Percentiles rank a stretch among this genome's conserved stretches.
phyloP scores from a whole-genome alignment of 345 rosid genomes.

The Geranium rotundifolium region DNA sequence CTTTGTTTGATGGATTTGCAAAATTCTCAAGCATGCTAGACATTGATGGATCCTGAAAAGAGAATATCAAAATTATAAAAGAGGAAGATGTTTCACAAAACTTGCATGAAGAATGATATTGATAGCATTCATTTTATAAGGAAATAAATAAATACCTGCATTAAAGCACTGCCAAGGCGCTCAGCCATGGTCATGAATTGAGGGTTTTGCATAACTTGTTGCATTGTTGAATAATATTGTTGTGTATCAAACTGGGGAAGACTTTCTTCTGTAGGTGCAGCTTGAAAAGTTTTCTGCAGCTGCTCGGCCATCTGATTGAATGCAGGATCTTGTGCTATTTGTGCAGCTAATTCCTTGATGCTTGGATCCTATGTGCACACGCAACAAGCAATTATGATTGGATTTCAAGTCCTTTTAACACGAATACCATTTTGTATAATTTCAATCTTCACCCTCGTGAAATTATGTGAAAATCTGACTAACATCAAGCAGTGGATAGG shows the following conservation, averaged over 20 bases:
- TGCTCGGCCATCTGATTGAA: conserved; percentile 46
- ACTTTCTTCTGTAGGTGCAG: conserved; percentile 16
- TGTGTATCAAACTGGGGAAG: conserved; percentile 34
- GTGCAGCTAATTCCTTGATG: conserved; percentile 43
- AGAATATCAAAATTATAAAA: conserved; percentile 1
- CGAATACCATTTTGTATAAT: not conserved
- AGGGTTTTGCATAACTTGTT: conserved; percentile 47
- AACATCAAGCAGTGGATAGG: not conserved
- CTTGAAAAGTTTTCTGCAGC: conserved; percentile 36
- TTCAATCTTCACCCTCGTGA: not conserved
- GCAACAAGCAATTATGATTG: not conserved
- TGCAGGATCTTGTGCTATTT: conserved; percentile 37
- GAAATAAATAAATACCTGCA: conserved; percentile 40
- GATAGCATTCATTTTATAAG: not conserved
- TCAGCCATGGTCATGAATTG: conserved; percentile 46
- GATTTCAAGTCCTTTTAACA: not conserved
- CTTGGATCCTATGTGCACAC: conserved; percentile 29
- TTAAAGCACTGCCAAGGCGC: conserved; percentile 41
- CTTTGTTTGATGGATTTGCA: conserved; percentile 65
- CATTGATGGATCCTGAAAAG: conserved; percentile 86
- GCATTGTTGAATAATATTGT: conserved; percentile 38
- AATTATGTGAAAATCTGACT: not conserved
- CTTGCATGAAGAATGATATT: not conserved
- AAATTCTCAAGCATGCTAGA: conserved; percentile 72
- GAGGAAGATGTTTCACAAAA: not conserved